phyloP scores from a whole-genome alignment of 805 yeast species.

The Gaillardinia entomophila region DNA sequence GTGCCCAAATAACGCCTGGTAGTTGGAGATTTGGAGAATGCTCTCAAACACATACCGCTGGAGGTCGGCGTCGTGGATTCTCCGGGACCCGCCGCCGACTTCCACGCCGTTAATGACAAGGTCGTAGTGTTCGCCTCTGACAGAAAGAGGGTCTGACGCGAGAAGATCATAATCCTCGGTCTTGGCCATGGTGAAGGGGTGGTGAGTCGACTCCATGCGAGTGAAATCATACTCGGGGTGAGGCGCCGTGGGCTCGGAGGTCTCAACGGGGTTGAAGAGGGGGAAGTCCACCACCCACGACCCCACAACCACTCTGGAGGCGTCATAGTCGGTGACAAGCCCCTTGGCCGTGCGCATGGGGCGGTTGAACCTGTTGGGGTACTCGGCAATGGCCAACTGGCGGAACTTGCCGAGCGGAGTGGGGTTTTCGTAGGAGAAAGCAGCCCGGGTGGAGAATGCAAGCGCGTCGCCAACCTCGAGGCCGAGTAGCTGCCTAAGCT shows the following conservation, averaged over 20 bases:
- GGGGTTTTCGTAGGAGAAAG: conserved; percentile 78
- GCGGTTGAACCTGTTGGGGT: conserved; percentile 48
- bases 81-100: conserved; percentile 94
- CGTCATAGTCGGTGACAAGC: conserved; percentile 7
- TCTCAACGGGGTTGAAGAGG: conserved; percentile 71
- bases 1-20: conserved; percentile 75
- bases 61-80: conserved; percentile 80
- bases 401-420: conserved; percentile 89
- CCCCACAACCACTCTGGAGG: conserved; percentile 46
- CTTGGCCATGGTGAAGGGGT: conserved; percentile 93
- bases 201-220: conserved; percentile 73
- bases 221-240: conserved; percentile 59
- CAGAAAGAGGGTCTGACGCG: conserved; percentile 50
- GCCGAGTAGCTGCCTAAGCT: conserved; percentile 22
- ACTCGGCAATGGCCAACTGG: conserved; percentile 59
- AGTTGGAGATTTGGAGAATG: conserved; percentile 54
- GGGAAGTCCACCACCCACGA: conserved; percentile 94
- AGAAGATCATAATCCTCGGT: conserved; percentile 60
- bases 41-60: conserved; percentile 69
- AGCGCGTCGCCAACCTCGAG: conserved; percentile 66
- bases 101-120: conserved; percentile 92
- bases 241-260: conserved; percentile 11
- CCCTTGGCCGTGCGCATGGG: conserved; percentile 16
- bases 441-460: conserved; percentile 72
- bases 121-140: conserved; percentile 90